Base-by-base conservation (phyloP, 2,329 filamentous ascomycete genomes). In the Hymenoscyphus repandus region DNA sequence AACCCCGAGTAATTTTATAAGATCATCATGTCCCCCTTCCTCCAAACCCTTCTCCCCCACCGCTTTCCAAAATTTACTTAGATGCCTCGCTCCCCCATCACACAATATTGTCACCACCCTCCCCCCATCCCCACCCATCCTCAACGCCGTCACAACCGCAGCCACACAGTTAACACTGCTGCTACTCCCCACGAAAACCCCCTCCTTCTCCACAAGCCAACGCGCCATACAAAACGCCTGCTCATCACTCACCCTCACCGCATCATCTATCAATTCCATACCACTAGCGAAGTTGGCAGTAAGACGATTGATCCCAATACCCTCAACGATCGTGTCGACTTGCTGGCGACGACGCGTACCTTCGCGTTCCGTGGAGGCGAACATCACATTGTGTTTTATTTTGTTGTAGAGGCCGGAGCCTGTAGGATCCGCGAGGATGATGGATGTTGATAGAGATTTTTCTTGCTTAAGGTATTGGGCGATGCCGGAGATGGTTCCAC, bases 101-200 rank as follows among this genome's bases (percentile, higher is more conserved):
- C 88, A 93, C 6, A 93, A 71, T n/a, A 95, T 74, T 0, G 89
- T 93, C n/a, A 91, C 87, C 38, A 95, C 80, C 36, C 75, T 70
- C 55, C 76, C 74, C 5, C 72, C n/a, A n/a, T n/a, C 76, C 31
- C 75, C 77, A 52, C 85, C 86, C 54, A 91, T 70, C 38, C 73
- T 72, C 65, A 83, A 76, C 22, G 87, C 88, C 3, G 85, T 76
- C 45, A 77, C 77, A 9, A 88, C 83, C 18, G 88, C 86, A 4
- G 87, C 89, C 38, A 88, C 86, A 76, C 91, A 96, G 68, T 99
- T 99, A 47, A 99, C 92, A n/a, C 91, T 87, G 68, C 88, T 96
- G 67, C 90, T 96, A 67, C 91, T 96, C 7, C 93, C 95, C 37
- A 91, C 77, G 64, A 99, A 99, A 47, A 99, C 84, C 6, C 93